phyloP scores from a whole-genome alignment of 2,329 filamentous ascomycete species.

The Fusarium hostae region DNA sequence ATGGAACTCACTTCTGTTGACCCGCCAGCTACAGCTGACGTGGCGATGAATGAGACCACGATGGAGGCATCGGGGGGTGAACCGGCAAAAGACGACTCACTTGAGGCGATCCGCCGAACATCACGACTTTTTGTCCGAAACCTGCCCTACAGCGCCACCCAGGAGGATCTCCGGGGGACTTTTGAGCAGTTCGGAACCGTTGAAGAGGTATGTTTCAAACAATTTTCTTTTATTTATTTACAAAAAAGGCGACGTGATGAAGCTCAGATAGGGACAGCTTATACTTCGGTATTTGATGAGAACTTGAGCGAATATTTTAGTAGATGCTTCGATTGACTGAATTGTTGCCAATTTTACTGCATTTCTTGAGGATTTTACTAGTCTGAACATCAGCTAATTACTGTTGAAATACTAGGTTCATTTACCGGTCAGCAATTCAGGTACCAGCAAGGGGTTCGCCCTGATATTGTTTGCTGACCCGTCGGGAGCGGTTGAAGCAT shows the following conservation, averaged over 20 bases:
- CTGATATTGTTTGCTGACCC: constrained; percentile 83
- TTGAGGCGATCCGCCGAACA: constrained; percentile 70
- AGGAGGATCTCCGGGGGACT: constrained; percentile 78
- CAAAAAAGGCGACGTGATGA: constrained; percentile 78
- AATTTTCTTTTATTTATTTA: constrained; percentile 23
- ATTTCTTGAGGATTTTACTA: constrained; percentile 36
- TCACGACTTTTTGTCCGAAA: constrained; percentile 90
- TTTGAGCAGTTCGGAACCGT: constrained; percentile 80
- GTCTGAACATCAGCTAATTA: constrained; percentile 43
- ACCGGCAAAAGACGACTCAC: constrained; percentile 42
- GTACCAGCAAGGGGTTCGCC: constrained; percentile 88
- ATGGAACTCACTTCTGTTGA: constrained; percentile 26
- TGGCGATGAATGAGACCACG: constrained; percentile 42
- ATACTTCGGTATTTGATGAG: constrained; percentile 92
- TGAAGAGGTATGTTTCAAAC: constrained; percentile 79
- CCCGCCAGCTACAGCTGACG: constrained; percentile 28
- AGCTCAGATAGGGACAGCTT: constrained; percentile 99
- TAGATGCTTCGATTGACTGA: constrained; percentile 98
- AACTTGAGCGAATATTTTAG: constrained; percentile 97
- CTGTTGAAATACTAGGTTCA: constrained; percentile 73
- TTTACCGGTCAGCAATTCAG: constrained; percentile 78
- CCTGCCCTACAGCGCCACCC: constrained; percentile 80
- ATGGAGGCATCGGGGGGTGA: constrained; percentile 40
- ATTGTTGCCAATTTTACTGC: constrained; percentile 45
- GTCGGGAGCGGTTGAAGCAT: constrained; percentile 80